These are phyloP conservation scores for Colletotrichum echinochloae DNA, from an alignment of 2,329 filamentous ascomycete species.

Conservation along the genomic window DNA sequence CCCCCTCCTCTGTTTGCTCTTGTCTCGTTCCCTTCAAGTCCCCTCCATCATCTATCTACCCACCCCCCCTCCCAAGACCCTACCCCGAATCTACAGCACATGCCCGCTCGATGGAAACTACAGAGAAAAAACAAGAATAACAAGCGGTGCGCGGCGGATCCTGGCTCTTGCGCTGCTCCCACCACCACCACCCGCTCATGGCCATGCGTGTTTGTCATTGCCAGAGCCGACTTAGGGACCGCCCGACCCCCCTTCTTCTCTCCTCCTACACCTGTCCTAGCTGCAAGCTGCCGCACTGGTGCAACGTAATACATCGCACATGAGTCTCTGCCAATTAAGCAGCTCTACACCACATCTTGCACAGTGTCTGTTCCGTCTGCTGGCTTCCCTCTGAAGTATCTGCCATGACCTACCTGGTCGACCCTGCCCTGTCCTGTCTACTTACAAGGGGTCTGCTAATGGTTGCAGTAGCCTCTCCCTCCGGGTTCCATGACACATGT, in stretches of 20 bases:
- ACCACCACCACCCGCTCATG: background rate
- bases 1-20: slow-evolving; percentile 13
- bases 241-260: background rate
- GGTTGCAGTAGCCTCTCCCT: slow-evolving; percentile 11
- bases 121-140: background rate
- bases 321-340: background rate
- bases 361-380: background rate
- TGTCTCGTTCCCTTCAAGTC: background rate
- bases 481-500: slow-evolving; percentile 19
- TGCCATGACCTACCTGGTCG: background rate
- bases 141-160: background rate
- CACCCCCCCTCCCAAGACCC: no score
- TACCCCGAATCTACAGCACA: background rate
- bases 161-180: no score
- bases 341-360: background rate
- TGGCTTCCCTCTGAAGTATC: background rate
- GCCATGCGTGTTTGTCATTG: slow-evolving; percentile 15
- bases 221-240: slow-evolving; percentile 4
- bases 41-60: no score
- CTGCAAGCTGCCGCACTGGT: slow-evolving; percentile 12
- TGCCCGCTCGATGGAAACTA: background rate
- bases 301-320: background rate
- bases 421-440: background rate
- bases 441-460: background rate
- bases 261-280: background rate